Evolutionary conservation across 2,329 filamentous ascomycete species (phyloP), one percentile per base, ranked within the genome.

Genomic region (Mycosphaerella sp.): DNA sequence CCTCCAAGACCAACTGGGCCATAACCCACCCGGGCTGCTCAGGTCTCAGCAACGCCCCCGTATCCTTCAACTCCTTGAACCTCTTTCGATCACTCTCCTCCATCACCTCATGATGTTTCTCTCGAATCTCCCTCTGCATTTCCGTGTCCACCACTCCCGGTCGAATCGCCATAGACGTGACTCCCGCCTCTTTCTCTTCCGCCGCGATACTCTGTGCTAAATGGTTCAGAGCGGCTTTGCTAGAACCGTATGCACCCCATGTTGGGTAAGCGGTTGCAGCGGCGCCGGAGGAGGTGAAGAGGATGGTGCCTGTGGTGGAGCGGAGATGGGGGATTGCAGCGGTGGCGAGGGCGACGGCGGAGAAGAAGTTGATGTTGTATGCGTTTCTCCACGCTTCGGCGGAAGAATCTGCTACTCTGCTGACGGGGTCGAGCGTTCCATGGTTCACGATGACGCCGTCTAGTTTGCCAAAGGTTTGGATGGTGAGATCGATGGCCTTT

Each of bases 371-470:
- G 58, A 89, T 76, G 62, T 95, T 85, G 70, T 89, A 96, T 7
- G 80, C 76, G 1, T 74, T 72, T 65, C 83, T 85, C 88, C 91
- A 96, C 57, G 87, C 84, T 38, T 86, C 82, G 0, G 83, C 67
- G n/a, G 81, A 80, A 12, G 79, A 78, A 52, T 92, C 80, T 3
- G 74, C 82, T 43, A 97, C 74, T 54, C 80, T 82, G 48, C 81
- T 82, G 41, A 95, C 84, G 1, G 89, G 87, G n/a, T 83, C 80
- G 43, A 98, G 73, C 0, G 83, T 77, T 17, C 90, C 91, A 68
- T 98, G 93, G 70, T 97, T 97, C 58, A 97, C 74, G 10, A 98
- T 82, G 43, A 98, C 69, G 1, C 84, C 86, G 67, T 98, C 90
- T 4, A 98, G 72, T 46, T 75, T 77, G 69, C 89, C 44, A 42